phyloP scores from a whole-genome alignment of 2,329 filamentous ascomycete genomes.

The Microcera coccophila region DNA sequence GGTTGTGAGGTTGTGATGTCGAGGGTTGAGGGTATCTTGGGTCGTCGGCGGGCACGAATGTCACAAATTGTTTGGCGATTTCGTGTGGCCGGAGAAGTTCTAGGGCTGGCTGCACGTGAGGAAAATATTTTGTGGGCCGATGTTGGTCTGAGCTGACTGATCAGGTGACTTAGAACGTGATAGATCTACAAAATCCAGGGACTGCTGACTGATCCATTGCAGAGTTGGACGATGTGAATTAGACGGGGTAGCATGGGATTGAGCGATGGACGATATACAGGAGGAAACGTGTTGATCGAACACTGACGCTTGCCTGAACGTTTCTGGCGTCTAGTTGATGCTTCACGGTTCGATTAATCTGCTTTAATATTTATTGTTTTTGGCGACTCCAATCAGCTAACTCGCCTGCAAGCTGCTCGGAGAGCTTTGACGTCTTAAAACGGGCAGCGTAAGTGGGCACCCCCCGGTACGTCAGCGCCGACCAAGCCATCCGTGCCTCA shows the following conservation, averaged over 20 bases:
- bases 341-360: no score
- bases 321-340: no score
- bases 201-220: background rate
- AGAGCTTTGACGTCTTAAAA: background rate
- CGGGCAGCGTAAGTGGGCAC: constrained; percentile 23
- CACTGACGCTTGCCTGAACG: no score
- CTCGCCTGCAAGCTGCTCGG: background rate
- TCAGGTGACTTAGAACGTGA: constrained; percentile 14
- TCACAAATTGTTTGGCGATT: constrained; percentile 38
- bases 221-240: no score
- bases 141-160: constrained; percentile 27
- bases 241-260: no score
- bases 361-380: no score
- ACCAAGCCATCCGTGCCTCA: constrained; percentile 17
- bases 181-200: constrained; percentile 7
- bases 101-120: constrained; percentile 43
- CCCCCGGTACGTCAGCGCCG: constrained; percentile 35
- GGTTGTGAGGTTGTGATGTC: constrained; percentile 47
- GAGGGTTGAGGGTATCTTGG: constrained; percentile 41
- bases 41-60: constrained; percentile 37
- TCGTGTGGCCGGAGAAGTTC: constrained; percentile 45
- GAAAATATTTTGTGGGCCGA: constrained; percentile 13
- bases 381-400: constrained; percentile 7
- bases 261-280: no score
- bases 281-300: background rate